Evolutionary conservation across 208 protist genomes (phyloP).

Genomic region (Tritrichomonas musculus): DNA sequence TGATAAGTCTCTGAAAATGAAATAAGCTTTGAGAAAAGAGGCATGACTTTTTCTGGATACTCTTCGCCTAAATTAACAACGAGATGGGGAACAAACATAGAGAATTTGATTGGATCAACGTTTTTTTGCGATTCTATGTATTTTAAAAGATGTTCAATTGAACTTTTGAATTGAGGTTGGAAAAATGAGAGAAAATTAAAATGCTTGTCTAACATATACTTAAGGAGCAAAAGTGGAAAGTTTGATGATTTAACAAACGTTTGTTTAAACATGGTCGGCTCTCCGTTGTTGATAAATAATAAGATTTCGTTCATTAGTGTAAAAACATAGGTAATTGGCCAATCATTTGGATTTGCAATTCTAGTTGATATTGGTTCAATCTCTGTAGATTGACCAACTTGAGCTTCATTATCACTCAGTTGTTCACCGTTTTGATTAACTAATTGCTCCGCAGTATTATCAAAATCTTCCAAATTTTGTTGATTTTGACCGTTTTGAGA

Average conservation of each 20-base stretch:
- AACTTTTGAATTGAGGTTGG: not conserved
- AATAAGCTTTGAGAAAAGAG: not conserved
- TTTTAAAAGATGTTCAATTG: not conserved
- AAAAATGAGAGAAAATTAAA: not conserved
- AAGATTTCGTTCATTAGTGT: not conserved
- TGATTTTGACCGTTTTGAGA: not conserved
- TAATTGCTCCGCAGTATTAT: not conserved
- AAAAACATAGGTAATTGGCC: not conserved
- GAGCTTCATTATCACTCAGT: too few species aligned
- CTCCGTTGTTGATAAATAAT: not conserved
- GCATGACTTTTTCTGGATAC: not conserved
- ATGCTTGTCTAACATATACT: constrained; percentile 21
- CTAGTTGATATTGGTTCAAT: too few species aligned
- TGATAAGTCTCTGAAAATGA: not conserved
- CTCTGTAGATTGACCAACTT: too few species aligned
- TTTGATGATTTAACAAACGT: not conserved
- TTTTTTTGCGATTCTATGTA: not conserved
- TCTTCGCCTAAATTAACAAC: not conserved
- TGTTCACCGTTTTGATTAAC: too few species aligned
- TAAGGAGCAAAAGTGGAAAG: not conserved
- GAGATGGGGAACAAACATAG: not conserved
- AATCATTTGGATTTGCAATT: not conserved
- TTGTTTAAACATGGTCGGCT: not conserved
- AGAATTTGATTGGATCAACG: not conserved
- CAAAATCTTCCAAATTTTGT: not conserved